Base-by-base conservation (phyloP, 139 green algal species). In the Auxenochlorella pyrenoidosa region DNA sequence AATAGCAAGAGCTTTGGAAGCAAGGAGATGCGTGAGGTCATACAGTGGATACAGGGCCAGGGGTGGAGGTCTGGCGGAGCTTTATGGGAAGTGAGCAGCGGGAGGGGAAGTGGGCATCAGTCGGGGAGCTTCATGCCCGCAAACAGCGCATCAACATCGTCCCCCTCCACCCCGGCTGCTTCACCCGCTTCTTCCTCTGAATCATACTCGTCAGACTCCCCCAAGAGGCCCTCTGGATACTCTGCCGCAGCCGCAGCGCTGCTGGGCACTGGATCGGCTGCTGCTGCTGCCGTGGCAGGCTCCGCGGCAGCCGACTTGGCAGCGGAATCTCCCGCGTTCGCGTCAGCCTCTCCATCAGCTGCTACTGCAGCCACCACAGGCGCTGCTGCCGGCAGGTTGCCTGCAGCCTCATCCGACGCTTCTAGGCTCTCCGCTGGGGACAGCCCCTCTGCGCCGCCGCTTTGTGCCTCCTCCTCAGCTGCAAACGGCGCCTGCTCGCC, bases 91-190 rank as follows among this genome's bases (percentile, higher is more conserved):
- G 28, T 30, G 34, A 10, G 54, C 13, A 13, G 54, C 54, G 54
- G n/a, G 10, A 63, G 54, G 13, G 15, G 2, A 63, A 24, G 15
- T 4, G 54, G 71, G 12, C n/a, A 51, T 38, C 38, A 78, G 71
- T 10, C 36, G 1, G 78, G 47, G 3, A 83, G 78, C 44, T 83
- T 44, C n/a, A 83, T 38, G 54, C 78, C 78, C 5, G 51, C 78
- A 83, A 83, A 83, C 78, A 83, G 78, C 12, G 60, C 51, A 19
- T 72, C 78, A n/a, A 83, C 44, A 21, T 76, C 70, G 47, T 76
- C 70, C 4, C n/a, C 66, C 32, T 59, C 76, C 28, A 70, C 78
- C 8, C 22, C 78, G 6, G 34, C 28, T 24, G 8, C 75, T 44
- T 30, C 44, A 40, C 4, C 75, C 12, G 21, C 2, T 8, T 8